A percentile compares a stretch with the other conserved stretches of the same genome.
Conservation (phyloP, 345 rosid genomes). For the Pistacia integerrima region DNA sequence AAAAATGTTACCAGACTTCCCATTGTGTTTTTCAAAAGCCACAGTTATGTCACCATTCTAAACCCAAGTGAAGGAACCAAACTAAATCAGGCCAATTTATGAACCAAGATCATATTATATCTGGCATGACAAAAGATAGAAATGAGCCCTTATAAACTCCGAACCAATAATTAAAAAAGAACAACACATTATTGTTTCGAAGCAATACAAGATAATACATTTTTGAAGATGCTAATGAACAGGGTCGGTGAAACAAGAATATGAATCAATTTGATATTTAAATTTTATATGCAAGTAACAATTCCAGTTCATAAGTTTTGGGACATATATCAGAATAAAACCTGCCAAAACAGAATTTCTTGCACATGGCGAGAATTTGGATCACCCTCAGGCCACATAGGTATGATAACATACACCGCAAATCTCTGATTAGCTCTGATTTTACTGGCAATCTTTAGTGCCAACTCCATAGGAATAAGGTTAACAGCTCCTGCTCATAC, state of each 20-base stretch:
- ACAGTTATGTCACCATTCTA: background rate
- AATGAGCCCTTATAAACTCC: background rate
- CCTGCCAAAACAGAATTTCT: slow-evolving; percentile 99
- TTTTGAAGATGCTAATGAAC: too few relatives aligned
- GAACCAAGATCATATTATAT: slow-evolving; percentile 2
- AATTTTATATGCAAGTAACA: background rate
- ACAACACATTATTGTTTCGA: background rate
- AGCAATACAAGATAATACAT: background rate
- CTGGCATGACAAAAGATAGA: background rate
- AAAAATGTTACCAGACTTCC: background rate
- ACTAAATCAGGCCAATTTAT: background rate
- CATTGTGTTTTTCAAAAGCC: background rate
- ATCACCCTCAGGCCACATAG: slow-evolving; percentile 99
- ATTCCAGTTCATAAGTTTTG: background rate
- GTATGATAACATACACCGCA: slow-evolving; percentile 81
- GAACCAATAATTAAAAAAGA: slow-evolving; percentile 2
- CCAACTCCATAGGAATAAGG: slow-evolving; percentile 95
- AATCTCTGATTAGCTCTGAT: slow-evolving; percentile 89
- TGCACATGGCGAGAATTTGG: slow-evolving; percentile 70
- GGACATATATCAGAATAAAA: slow-evolving; percentile 22
- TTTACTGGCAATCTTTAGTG: slow-evolving; percentile 86
- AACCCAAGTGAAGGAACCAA: background rate
- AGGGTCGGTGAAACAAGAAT: background rate
- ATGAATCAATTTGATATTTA: background rate
- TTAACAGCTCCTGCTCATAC: slow-evolving; percentile 83